Evolutionary conservation across 1,139 yeast species (phyloP), one percentile per base, ranked within the genome.

Genomic region (Kodamaea alishanica): DNA sequence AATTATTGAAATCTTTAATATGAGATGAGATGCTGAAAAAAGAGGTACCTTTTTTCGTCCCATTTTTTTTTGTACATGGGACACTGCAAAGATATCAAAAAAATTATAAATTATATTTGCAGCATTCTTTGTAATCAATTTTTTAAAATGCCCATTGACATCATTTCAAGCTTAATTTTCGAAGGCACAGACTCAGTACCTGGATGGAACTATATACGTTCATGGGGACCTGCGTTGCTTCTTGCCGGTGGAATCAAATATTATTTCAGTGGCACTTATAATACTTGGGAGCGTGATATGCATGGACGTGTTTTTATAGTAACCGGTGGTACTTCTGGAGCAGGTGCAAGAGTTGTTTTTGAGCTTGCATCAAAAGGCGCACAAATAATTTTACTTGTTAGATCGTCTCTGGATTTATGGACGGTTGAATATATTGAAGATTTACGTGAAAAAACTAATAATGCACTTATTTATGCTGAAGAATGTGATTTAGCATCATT

Each of bases 241-340:
- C 31, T 27, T 8, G 40, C 56, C 1, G 54, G 59, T 6, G 51
- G 57, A 2, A 41, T 78, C 37, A 90, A 90, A 57, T 78, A 77
- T 56, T 87, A 84, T 63, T 81, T 84, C 52, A 75, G 82, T 29
- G 97, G 97, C 3, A 61, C 87, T 2, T 51, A 73, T 22, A 92
- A 89, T 60, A 84, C 89, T 0, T 89, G 96, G 95, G 95, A 87
- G 47, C 72, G 97, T 43, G 90, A 89, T 47, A 65, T 92, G 61
- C 96, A 92, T 56, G 97, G 98, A 2, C 80, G 84, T 51, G 97
- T 92, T 8, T 86, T 79, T 50, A 68, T 92, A 35, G 52, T 71
- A 8, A 71, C 77, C 0, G 96, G 98, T 6, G 98, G 95, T 1
- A 92, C 98, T 0, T 75, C 94, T 2, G 97, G 98, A 0, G 60